Percentiles rank a stretch among this genome's conserved stretches.
Evolutionary conservation across 768 basidiomycete genomes (phyloP).

Genomic region (Panaeolus cyanescens): DNA sequence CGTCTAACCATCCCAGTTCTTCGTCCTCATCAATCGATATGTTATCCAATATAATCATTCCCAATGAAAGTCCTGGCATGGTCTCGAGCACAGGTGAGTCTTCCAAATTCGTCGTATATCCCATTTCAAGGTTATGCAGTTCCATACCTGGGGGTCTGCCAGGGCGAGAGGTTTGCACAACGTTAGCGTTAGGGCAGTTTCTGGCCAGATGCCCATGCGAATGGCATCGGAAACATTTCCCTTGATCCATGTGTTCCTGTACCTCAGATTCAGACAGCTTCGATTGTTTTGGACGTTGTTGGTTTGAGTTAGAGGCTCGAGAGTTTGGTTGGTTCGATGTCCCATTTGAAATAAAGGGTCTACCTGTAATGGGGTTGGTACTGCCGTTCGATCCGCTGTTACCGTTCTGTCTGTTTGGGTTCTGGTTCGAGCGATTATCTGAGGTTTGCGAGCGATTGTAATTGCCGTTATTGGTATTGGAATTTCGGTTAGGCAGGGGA

Average conservation of each 20-base stretch:
- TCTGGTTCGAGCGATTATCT: too few species aligned
- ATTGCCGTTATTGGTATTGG: background rate
- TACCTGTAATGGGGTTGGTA: too few species aligned
- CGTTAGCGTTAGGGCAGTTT: constrained; percentile 22
- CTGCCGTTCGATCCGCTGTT: too few species aligned
- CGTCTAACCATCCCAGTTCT: too few species aligned
- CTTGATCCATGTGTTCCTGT: constrained; percentile 9
- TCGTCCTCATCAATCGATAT: background rate
- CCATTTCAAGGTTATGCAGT: background rate
- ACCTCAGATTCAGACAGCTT: constrained; percentile 7
- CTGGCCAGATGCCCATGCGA: constrained; percentile 22
- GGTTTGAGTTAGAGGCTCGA: too few species aligned
- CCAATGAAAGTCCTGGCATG: background rate
- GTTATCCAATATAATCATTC: background rate
- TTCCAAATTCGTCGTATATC: background rate
- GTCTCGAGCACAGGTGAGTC: background rate
- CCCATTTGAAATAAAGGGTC: too few species aligned
- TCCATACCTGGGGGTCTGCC: background rate
- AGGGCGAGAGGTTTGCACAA: background rate
- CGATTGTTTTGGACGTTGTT: background rate
- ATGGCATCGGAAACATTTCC: constrained; percentile 25
- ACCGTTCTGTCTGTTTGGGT: too few species aligned
- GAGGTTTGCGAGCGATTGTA: too few species aligned
- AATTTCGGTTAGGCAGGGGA: too few species aligned
- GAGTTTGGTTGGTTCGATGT: too few species aligned